Percentiles rank a stretch among this genome's conserved stretches.
Evolutionary conservation across 176 grass and related monocot species (phyloP).

Genomic region (Oryza australiensis): DNA sequence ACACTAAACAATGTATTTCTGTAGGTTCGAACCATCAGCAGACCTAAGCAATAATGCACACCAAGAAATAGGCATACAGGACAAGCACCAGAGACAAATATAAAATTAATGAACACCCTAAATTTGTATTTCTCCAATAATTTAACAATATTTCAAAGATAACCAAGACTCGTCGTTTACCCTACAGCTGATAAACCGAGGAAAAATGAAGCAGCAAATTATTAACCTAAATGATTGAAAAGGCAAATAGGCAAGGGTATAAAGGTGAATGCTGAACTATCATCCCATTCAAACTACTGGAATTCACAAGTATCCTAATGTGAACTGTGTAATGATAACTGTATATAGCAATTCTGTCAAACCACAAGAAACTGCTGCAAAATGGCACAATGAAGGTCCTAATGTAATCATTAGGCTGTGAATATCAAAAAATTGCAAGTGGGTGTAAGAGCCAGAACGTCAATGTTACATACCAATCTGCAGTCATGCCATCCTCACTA

Average conservation of each 20-base stretch:
- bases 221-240: neutral
- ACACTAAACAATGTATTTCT: neutral
- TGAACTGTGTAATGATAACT: neutral
- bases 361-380: neutral
- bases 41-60: neutral
- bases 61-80: neutral
- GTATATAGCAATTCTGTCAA: neutral
- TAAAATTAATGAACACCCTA: neutral
- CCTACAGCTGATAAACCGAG: too few relatives aligned
- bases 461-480: conserved; percentile 64
- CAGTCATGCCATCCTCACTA: conserved; percentile 95
- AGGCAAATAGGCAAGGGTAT: neutral
- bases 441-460: neutral
- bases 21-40: neutral
- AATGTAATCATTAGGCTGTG: neutral
- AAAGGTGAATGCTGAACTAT: neutral
- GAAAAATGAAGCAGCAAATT: neutral
- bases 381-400: neutral
- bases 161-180: neutral
- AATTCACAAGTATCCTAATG: neutral
- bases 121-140: neutral
- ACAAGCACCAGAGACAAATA: neutral
- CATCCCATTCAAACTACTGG: neutral
- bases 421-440: neutral
- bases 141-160: neutral